phyloP scores from a whole-genome alignment of 495 filamentous ascomycete species.

The Penicillium steckii region DNA sequence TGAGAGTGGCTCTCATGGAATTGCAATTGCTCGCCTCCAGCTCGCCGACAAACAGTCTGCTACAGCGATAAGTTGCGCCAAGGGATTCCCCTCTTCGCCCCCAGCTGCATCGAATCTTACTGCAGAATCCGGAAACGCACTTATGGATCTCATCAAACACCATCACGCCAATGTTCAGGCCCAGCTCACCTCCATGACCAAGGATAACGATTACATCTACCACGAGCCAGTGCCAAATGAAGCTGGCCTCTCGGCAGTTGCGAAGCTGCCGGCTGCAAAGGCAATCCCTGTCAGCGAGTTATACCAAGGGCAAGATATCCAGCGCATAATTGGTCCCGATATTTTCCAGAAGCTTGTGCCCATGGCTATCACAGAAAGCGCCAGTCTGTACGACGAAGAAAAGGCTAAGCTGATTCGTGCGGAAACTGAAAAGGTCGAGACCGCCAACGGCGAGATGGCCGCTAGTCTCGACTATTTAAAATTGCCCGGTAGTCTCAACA shows the following conservation, averaged over 20 bases:
- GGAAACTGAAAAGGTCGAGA: slow-evolving; percentile 87
- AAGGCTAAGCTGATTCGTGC: slow-evolving; percentile 94
- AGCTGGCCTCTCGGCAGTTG: slow-evolving; percentile 72
- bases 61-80: slow-evolving; percentile 74
- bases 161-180: slow-evolving; percentile 80
- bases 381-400: slow-evolving; percentile 96
- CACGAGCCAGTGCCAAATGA: slow-evolving; percentile 89
- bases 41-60: slow-evolving; percentile 72
- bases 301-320: slow-evolving; percentile 95
- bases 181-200: slow-evolving; percentile 68
- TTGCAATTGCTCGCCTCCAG: slow-evolving; percentile 80
- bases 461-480: slow-evolving; percentile 93
- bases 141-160: slow-evolving; percentile 80
- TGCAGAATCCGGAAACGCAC: slow-evolving; percentile 67
- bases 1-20: slow-evolving; percentile 82
- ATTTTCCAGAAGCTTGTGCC: slow-evolving; percentile 97
- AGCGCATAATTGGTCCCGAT: slow-evolving; percentile 93
- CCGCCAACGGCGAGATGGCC: slow-evolving; percentile 91
- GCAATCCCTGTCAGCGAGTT: slow-evolving; percentile 95
- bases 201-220: slow-evolving; percentile 99
- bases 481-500: slow-evolving; percentile 82
- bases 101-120: slow-evolving; percentile 80
- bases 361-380: slow-evolving; percentile 93
- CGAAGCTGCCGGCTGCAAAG: slow-evolving; percentile 95
- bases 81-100: slow-evolving; percentile 75